Base-by-base conservation (phyloP, 2,329 filamentous ascomycete genomes). In the Knoxdaviesia capensis region DNA sequence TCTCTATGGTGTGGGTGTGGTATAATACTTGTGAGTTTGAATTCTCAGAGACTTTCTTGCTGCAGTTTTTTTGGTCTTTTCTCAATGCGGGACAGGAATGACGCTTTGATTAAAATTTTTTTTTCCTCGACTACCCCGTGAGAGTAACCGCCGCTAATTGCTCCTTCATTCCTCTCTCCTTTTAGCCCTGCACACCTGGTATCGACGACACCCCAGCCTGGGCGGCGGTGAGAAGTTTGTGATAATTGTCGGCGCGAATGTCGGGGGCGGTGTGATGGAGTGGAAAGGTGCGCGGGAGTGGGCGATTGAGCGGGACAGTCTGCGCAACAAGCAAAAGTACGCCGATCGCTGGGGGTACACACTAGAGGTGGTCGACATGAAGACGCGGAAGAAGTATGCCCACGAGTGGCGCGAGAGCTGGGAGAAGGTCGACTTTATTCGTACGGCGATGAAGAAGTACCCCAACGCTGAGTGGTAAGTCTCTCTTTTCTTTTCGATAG, bases 401-500 rank as follows among this genome's bases (percentile, higher is more conserved):
- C 90, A 98, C 61, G 90, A 98, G 61, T 98, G 90, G 90, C 75
- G 90, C 53, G 90, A 98, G 62, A 92, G 88, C 58, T 98, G 90
- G 90, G 90, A 98, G 62, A 98, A 96, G 66, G 87, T 94, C 46
- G 90, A 98, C 57, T 85, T 85, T 36, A 76, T 98, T 52, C 77
- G 88, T 46, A 82, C 84, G 46, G 77, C 80, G 38, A 78, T 98
- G 70, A 74, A 77, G 56, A 94, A 94, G 58, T 94, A 96, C 55
- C 90, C 90, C 31, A 71, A 93, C 48, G 90, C 88, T 33, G 88
- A 98, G 65, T 98, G 90, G 90, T 94, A 67, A 60, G 77, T 60
- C 9, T 8, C 35, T n/a, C 11, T 30, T 29, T 37, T n/a, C 30
- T 35, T 35, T n/a, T 20, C 31, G 10, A 40, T n/a, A 34, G 31